Base-by-base conservation (phyloP, 768 basidiomycete genomes). In the Tulasnella sp. region DNA sequence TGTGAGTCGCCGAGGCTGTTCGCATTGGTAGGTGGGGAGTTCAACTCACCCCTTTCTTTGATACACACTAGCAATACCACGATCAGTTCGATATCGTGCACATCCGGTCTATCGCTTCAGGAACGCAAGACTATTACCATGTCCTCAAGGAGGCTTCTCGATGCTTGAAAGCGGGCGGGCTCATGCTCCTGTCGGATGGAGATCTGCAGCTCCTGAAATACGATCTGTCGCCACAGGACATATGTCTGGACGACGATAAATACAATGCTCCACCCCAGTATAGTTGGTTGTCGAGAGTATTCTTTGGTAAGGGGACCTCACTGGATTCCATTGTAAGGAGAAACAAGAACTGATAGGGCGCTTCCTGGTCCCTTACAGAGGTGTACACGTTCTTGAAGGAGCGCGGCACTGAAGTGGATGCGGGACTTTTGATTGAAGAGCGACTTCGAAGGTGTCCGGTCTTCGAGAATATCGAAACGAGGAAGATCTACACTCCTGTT, bases 11-110 rank as follows among this genome's bases (percentile, higher is more conserved):
- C 51, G 19, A 38, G 5, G 8, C 27, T 52, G 4, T 52, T 24
- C 29, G 8, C 51, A 4, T 23, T 34, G 10, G 48, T 26, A 11
- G 24, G 11, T 11, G 48, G 48, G 11, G 48, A 10, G 11, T 11
- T 50, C 11, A 11, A 38, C 34, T 15, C 34, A 7, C 34, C 34
- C 34, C 34, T 17, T 34, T 42, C 24, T 21, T 19, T 44, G n/a
- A n/a, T n/a, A n/a, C n/a, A n/a, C n/a, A n/a, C n/a, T 27, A 59
- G 58, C 45, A 51, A n/a, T 59, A 51, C 34, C 58, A 59, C 45
- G 47, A 38, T 5, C 50, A 38, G 21, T 59, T 59, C 32, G 58
- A 59, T 24, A 24, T 59, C 3, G 58, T 59, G 3, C 58, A 59
- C 34, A 17, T 47, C 1, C 47, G 58, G 21, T 38, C 50, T 4